Base-by-base conservation (phyloP, 1,284 basidiomycete species). In the Wolfiporia cocos region DNA sequence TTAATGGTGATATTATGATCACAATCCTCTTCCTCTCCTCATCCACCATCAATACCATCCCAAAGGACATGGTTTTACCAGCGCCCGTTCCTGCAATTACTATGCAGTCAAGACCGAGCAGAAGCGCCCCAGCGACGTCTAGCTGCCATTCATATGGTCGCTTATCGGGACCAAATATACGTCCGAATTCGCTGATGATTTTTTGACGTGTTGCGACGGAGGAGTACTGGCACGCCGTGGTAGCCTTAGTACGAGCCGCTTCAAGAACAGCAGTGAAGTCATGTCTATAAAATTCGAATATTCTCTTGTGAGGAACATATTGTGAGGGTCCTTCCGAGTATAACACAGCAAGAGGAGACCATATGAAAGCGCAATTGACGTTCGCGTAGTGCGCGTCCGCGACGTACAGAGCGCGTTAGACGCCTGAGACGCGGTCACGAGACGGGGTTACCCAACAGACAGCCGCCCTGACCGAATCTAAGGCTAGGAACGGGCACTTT, bases 1-100 rank as follows among this genome's bases (percentile, higher is more conserved):
- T 66, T 15, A 68, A 42, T 2, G 65, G 64, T 0, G 64, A 66
- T 3, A 69, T 56, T 2, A 66, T 48, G 9, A 66, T 40, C 0
- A 59, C 37, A 21, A 52, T 58, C 40, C 54, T 60, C 35, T 31
- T 46, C 11, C 35, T 41, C 45, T 30, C 22, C 19, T 44, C 39
- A 10, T 41, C 30, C 5, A 58, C 23, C 7, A 66, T 32, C 5
- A 63, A 41, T 2, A 59, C 62, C 46, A 65, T 44, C 30, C 60
- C 51, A 42, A 66, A 67, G 0, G 63, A 62, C 19, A 67, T 56
- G 0, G 65, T 68, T 41, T 68, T 66, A 3, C 62, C 63, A 0
- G 55, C 44, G 4, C 65, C 60, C 4, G 61, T 65, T 5, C 58
- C 58, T 2, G 63, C 61, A 36, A 67, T 57, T 0, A 66, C 58